Conservation (phyloP, 2,329 filamentous ascomycete genomes). For the Onygenales sp. region DNA sequence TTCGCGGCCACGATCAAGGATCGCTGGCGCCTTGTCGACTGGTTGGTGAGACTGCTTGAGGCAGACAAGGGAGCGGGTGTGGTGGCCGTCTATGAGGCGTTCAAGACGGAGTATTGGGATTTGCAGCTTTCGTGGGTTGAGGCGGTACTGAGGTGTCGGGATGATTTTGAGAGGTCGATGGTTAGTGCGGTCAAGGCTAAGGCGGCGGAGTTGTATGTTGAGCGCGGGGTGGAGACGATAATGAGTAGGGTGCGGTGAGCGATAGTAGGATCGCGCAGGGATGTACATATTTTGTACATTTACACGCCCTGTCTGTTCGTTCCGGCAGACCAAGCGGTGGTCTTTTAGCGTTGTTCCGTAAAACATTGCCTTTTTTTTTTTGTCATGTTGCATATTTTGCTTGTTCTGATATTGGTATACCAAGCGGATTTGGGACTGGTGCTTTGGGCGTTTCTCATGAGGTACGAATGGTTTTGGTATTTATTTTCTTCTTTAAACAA, state of each 20-base stretch:
- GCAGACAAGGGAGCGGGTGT: constrained; percentile 63
- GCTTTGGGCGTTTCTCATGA: too few species aligned
- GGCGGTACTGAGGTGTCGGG: constrained; percentile 71
- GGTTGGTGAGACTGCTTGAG: constrained; percentile 67
- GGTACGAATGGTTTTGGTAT: background rate
- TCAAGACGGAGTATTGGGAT: constrained; percentile 88
- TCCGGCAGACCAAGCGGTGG: too few species aligned
- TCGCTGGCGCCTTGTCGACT: constrained; percentile 86
- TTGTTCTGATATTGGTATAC: too few species aligned
- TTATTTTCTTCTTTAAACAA: background rate
- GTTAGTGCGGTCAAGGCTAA: constrained; percentile 76
- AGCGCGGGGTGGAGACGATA: constrained; percentile 77
- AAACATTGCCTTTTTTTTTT: too few species aligned
- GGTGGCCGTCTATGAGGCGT: constrained; percentile 67
- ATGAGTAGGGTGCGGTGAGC: constrained; percentile 79
- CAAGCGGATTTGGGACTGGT: too few species aligned
- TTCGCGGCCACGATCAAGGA: constrained; percentile 70
- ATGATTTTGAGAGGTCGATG: constrained; percentile 91
- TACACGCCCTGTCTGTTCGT: too few species aligned
- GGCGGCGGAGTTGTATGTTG: constrained; percentile 76
- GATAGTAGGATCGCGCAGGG: background rate
- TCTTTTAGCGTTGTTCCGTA: too few species aligned
- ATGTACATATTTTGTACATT: too few species aligned
- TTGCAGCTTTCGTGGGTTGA: constrained; percentile 94
- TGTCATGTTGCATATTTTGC: too few species aligned